Percentiles rank a stretch among this genome's conserved stretches.
Evolutionary conservation across 176 grass and related monocot genomes (phyloP).

Genomic region (Pharus latifolius): DNA sequence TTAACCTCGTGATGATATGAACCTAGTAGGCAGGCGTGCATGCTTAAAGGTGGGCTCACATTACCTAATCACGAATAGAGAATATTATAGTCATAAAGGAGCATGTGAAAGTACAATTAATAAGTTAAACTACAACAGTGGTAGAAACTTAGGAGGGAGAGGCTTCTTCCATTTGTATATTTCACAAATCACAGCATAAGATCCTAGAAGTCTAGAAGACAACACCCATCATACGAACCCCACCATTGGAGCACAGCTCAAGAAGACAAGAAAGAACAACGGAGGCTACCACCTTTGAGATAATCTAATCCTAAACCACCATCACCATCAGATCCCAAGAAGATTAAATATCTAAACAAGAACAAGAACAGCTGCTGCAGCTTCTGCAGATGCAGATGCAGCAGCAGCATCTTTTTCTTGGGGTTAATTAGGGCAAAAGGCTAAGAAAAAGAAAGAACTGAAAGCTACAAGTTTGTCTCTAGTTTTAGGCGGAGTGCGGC

Average conservation of each 20-base stretch:
- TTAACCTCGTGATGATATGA: too few relatives aligned
- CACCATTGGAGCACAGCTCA: not conserved
- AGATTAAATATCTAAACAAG: too few relatives aligned
- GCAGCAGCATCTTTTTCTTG: constrained; percentile 23
- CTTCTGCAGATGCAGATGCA: too few relatives aligned
- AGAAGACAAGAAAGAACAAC: constrained; percentile 14
- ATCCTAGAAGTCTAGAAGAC: constrained; percentile 26
- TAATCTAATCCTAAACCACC: constrained; percentile 43
- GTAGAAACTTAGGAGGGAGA: not conserved
- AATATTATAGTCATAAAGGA: too few relatives aligned
- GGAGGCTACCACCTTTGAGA: constrained; percentile 23
- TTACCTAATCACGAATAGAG: too few relatives aligned
- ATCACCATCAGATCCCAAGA: constrained; percentile 40
- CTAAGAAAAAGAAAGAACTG: constrained; percentile 19
- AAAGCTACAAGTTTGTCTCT: constrained; percentile 30
- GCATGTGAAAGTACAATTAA: constrained; percentile 25
- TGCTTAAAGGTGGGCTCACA: too few relatives aligned
- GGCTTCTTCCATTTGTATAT: constrained; percentile 27
- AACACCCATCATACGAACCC: not conserved
- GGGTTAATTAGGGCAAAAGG: constrained; percentile 34
- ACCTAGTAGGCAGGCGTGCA: too few relatives aligned
- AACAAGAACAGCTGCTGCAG: too few relatives aligned
- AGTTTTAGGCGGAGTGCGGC: constrained; percentile 40
- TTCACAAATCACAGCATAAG: constrained; percentile 18
- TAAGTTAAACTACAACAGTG: constrained; percentile 15